phyloP scores from a whole-genome alignment of 2,329 filamentous ascomycete species.

The Ophiobolus disseminans region DNA sequence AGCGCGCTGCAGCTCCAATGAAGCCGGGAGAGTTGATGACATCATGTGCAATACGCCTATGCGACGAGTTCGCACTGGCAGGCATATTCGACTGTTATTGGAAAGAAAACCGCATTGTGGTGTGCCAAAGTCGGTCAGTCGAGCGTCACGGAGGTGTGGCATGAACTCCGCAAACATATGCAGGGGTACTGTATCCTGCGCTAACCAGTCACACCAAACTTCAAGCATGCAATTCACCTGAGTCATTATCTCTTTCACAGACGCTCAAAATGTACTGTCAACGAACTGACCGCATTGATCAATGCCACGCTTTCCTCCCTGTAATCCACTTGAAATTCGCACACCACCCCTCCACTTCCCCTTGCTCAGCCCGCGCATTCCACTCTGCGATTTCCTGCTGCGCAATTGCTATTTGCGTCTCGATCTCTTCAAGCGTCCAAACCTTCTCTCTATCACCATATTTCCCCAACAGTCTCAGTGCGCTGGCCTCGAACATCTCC shows the following conservation, averaged over 20 bases:
- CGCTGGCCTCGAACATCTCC: constrained; percentile 40
- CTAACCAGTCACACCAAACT: no score
- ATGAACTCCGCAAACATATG: constrained; percentile 26
- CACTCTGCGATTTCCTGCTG: constrained; percentile 39
- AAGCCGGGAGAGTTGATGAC: constrained; percentile 47
- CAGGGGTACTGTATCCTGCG: no score
- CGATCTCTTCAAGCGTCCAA: constrained; percentile 40
- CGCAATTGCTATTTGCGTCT: constrained; percentile 25
- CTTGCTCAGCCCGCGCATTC: constrained; percentile 28
- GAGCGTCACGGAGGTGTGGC: constrained; percentile 27
- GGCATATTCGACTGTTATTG: constrained; percentile 33
- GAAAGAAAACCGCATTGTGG: constrained; percentile 30
- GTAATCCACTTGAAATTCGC: constrained; percentile 47
- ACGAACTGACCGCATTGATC: no score
- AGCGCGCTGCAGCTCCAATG: constrained; percentile 57
- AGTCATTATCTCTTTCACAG: no score
- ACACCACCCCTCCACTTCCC: constrained; percentile 42
- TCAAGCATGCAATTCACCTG: no score
- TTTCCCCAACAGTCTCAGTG: constrained; percentile 38
- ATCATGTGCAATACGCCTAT: constrained; percentile 32
- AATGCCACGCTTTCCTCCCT: constrained; percentile 40
- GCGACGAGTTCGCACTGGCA: constrained; percentile 24
- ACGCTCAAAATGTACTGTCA: no score
- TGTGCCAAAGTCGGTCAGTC: constrained; percentile 8
- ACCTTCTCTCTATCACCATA: constrained; percentile 34